Conservation (phyloP, 1,139 yeast genomes). For the Scheffersomyces titani region DNA sequence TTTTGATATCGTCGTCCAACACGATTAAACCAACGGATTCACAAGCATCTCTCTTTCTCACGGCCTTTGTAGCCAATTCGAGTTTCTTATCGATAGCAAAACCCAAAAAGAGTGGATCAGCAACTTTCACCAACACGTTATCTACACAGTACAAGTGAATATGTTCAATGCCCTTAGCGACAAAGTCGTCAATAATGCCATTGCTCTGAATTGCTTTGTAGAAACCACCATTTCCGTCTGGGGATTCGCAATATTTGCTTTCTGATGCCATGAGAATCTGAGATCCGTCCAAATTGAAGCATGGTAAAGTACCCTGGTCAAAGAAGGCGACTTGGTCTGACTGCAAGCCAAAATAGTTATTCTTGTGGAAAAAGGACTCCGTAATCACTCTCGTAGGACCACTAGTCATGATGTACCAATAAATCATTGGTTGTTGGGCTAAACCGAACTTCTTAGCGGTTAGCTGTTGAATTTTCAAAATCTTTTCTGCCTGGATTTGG, state of each 20-base stretch:
- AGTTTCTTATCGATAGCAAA: constrained; percentile 69
- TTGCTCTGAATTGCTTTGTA: constrained; percentile 77
- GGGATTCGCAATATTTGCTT: constrained; percentile 71
- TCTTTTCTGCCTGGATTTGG: constrained; percentile 90
- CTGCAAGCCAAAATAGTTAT: constrained; percentile 71
- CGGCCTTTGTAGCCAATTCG: constrained; percentile 90
- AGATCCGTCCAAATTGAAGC: constrained; percentile 70
- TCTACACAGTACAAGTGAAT: constrained; percentile 97
- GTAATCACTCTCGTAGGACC: constrained; percentile 83
- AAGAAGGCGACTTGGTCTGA: constrained; percentile 68
- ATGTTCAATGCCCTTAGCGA: constrained; percentile 74
- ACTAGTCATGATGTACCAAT: constrained; percentile 96
- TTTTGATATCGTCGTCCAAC: constrained; percentile 54
- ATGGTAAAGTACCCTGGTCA: constrained; percentile 95
- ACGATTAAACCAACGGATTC: constrained; percentile 96
- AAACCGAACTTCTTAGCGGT: constrained; percentile 36
- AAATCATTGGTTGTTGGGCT: constrained; percentile 41
- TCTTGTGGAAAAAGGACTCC: constrained; percentile 62
- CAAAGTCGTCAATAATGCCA: constrained; percentile 68
- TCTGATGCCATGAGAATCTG: constrained; percentile 65
- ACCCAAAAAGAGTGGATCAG: constrained; percentile 92
- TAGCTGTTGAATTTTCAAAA: constrained; percentile 61
- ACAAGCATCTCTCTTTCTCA: constrained; percentile 82
- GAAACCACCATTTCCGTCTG: constrained; percentile 98
- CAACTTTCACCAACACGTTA: constrained; percentile 87